A percentile compares a stretch with the other conserved stretches of the same genome.
Conservation (phyloP, 2,329 filamentous ascomycete species). For the Septoria petroselini region DNA sequence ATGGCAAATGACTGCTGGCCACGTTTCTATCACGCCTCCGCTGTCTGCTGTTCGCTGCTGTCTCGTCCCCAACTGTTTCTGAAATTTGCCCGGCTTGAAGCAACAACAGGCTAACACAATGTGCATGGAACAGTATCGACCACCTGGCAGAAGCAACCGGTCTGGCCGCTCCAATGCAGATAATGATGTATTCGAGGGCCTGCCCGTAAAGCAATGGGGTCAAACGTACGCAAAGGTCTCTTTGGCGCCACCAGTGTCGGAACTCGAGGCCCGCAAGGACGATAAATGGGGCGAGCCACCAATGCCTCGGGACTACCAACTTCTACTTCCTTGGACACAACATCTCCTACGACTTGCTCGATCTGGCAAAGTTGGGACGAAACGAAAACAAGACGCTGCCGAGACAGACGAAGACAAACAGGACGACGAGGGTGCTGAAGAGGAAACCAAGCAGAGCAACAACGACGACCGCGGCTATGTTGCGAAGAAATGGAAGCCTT, state of each 20-base stretch:
- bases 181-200: slow-evolving; percentile 66
- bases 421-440: slow-evolving; percentile 40
- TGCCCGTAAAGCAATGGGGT: slow-evolving; percentile 89
- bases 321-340: slow-evolving; percentile 75
- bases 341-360: slow-evolving; percentile 78
- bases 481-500: slow-evolving; percentile 56
- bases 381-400: slow-evolving; percentile 59
- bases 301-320: slow-evolving; percentile 81
- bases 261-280: slow-evolving; percentile 37
- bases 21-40: background rate
- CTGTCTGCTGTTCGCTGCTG: background rate
- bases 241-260: slow-evolving; percentile 33
- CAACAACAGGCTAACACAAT: slow-evolving; percentile 21
- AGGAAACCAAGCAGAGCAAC: slow-evolving; percentile 39
- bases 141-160: slow-evolving; percentile 57
- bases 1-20: background rate
- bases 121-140: slow-evolving; percentile 49
- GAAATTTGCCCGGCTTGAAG: background rate
- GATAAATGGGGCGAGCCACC: slow-evolving; percentile 77
- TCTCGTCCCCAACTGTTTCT: background rate
- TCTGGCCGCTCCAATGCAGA: slow-evolving; percentile 58
- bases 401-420: slow-evolving; percentile 57
- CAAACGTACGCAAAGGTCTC: slow-evolving; percentile 44
- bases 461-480: slow-evolving; percentile 49
- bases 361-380: slow-evolving; percentile 58